Percentiles rank a stretch among this genome's conserved stretches.
Evolutionary conservation across 208 protist species (phyloP).

Genomic region (Wallacemonas sp.): DNA sequence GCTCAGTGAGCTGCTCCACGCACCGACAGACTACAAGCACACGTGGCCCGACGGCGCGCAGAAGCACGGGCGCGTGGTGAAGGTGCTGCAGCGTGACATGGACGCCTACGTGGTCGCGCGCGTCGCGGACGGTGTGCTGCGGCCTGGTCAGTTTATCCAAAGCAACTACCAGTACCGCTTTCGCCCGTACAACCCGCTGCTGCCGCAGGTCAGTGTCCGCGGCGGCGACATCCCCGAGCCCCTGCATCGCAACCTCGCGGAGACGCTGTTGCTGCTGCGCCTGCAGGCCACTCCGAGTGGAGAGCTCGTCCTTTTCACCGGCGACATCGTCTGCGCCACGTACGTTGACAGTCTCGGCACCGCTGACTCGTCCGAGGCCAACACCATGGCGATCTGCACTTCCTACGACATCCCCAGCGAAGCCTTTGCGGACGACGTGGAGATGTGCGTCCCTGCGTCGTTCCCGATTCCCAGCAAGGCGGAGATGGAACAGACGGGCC

Average conservation of each 20-base stretch:
- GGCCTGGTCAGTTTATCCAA: constrained; percentile 30
- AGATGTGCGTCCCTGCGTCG: constrained; percentile 51
- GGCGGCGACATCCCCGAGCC: constrained; percentile 53
- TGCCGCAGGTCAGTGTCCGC: constrained; percentile 63
- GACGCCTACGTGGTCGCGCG: constrained; percentile 38
- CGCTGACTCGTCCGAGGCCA: constrained; percentile 37
- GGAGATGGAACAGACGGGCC: constrained; percentile 41
- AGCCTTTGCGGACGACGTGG: constrained; percentile 69
- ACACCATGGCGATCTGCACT: constrained; percentile 53
- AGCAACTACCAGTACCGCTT: constrained; percentile 68
- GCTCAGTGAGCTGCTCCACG: constrained; percentile 30
- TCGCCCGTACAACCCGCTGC: constrained; percentile 49
- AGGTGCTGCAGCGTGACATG: constrained; percentile 46
- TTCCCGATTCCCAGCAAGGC: constrained; percentile 45
- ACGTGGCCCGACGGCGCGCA: constrained; percentile 25
- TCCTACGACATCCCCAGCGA: constrained; percentile 34
- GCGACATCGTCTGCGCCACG: constrained; percentile 31
- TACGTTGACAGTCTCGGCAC: constrained; percentile 38
- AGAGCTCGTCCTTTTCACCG: constrained; percentile 5
- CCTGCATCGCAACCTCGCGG: constrained; percentile 35
- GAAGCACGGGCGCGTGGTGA: constrained; percentile 44
- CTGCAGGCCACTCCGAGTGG: constrained; percentile 26
- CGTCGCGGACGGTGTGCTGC: constrained; percentile 36
- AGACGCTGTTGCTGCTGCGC: constrained; percentile 47
- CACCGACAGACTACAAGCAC: constrained; percentile 29